Percentiles rank a stretch among this genome's conserved stretches.
Evolutionary conservation across 352 stramenopile genomes (phyloP).

Genomic region (Globisporangium cylindrosporum): DNA sequence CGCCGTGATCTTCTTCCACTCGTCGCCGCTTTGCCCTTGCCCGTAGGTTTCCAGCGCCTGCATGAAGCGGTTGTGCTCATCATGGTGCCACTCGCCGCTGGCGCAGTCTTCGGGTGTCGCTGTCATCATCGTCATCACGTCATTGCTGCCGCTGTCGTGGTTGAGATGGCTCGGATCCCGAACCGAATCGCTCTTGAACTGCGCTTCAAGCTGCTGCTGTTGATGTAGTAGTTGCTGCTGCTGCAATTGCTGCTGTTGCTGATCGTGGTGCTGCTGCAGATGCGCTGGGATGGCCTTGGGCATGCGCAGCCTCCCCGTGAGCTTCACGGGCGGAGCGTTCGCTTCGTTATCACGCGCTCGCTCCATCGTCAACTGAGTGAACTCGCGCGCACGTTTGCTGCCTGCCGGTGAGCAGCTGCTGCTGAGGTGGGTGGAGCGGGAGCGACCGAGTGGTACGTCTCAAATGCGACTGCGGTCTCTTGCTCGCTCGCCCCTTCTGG

Average conservation of each 20-base stretch:
- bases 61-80: constrained; percentile 82
- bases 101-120: no score
- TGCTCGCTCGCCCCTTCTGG: not conserved
- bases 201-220: not conserved
- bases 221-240: constrained; percentile 2
- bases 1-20: constrained; percentile 68
- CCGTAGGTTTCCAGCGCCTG: constrained; percentile 76
- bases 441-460: not conserved
- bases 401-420: constrained; percentile 6
- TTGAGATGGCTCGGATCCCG: not conserved
- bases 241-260: constrained; percentile 1
- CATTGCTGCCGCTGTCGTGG: not conserved
- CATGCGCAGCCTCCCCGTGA: constrained; percentile 11
- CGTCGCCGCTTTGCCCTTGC: constrained; percentile 40
- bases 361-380: constrained; percentile 6
- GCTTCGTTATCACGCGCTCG: not conserved
- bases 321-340: constrained; percentile 8
- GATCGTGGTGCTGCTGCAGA: constrained; percentile 20
- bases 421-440: not conserved
- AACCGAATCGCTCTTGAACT: constrained; percentile 3
- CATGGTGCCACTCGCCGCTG: constrained; percentile 37
- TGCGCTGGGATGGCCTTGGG: constrained; percentile 17
- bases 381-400: constrained; percentile 15
- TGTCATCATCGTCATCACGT: not conserved
- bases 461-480: not conserved